A percentile compares a stretch with the other conserved stretches of the same genome.
Conservation (phyloP, 2,329 filamentous ascomycete species). For the Colletotrichum tabaci region DNA sequence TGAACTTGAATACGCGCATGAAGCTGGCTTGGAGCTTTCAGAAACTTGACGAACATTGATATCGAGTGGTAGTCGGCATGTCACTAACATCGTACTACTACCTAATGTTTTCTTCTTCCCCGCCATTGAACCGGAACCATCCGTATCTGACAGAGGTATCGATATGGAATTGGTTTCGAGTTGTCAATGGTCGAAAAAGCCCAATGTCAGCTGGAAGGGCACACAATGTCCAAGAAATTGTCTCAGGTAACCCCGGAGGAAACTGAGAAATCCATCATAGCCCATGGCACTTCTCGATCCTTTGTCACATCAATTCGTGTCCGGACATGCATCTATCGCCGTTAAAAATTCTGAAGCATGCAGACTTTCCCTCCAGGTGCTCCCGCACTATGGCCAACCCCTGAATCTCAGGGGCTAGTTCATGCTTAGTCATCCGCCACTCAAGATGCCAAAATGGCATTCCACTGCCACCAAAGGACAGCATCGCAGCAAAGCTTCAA, state of each 20-base stretch:
- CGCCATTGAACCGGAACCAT: no score
- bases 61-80: no score
- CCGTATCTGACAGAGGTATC: no score
- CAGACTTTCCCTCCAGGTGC: neutral
- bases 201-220: neutral
- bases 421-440: conserved; percentile 37
- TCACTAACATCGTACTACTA: neutral
- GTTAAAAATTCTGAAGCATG: neutral
- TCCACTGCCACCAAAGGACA: conserved; percentile 37
- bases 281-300: neutral
- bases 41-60: neutral
- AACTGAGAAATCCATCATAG: neutral
- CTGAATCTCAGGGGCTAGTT: conserved; percentile 36
- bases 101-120: no score
- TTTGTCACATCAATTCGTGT: no score
- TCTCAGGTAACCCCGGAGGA: neutral
- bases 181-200: no score
- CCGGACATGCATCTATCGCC: neutral
- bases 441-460: conserved; percentile 31
- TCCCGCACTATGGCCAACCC: conserved; percentile 18
- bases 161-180: no score
- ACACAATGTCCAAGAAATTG: no score
- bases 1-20: neutral
- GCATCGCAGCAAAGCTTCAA: conserved; percentile 26
- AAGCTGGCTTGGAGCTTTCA: neutral